phyloP scores from a whole-genome alignment of 257 asterid genomes.

The Solanum lycopersicoides region DNA sequence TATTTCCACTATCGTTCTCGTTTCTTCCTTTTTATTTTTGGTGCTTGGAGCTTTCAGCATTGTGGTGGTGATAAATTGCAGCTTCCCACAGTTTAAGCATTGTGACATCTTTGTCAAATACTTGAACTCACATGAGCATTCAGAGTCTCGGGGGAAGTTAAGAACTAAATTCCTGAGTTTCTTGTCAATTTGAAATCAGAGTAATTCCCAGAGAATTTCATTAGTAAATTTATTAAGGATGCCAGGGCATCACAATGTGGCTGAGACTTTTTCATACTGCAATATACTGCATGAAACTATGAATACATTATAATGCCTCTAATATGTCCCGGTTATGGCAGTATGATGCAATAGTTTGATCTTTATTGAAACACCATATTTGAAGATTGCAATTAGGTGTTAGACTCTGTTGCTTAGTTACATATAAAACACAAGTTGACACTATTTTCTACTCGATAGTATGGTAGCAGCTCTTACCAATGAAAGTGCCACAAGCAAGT shows the following conservation, averaged over 20 bases:
- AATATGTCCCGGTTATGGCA: background rate
- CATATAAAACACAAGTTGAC: background rate
- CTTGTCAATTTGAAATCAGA: background rate
- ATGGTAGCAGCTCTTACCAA: constrained; percentile 90
- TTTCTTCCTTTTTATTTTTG: background rate
- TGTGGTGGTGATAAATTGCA: background rate
- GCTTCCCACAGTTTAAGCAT: background rate
- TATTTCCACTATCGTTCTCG: background rate
- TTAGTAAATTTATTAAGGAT: background rate
- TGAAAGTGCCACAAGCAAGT: constrained; percentile 92
- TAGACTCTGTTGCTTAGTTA: background rate
- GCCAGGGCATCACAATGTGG: background rate
- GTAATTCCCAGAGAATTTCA: background rate
- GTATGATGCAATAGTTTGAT: background rate
- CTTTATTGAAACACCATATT: background rate
- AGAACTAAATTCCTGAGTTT: background rate
- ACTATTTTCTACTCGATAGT: constrained; percentile 14
- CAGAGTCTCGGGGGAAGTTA: background rate
- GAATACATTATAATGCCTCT: background rate
- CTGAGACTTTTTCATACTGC: background rate
- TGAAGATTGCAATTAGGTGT: background rate
- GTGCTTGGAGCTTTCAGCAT: background rate
- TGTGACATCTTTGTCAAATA: background rate
- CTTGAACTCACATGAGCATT: background rate
- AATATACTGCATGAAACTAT: background rate